These are phyloP conservation scores for Coemansia sp. DNA, from an alignment of 192 early-diverging fungal species.

Conservation along the genomic window DNA sequence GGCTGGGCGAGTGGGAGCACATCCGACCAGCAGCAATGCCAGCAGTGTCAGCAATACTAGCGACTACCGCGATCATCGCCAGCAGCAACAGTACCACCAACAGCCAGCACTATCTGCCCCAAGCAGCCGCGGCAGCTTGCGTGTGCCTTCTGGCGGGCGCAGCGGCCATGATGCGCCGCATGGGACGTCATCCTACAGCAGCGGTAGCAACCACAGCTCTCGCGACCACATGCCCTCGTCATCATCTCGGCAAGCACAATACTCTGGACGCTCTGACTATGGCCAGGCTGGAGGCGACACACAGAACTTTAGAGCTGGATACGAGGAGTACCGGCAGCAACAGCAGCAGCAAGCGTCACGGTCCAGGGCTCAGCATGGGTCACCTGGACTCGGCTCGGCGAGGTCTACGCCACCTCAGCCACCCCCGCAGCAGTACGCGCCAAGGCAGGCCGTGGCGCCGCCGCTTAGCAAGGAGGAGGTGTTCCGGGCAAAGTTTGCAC, in stretches of 20 bases:
- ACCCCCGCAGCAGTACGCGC: constrained; percentile 15
- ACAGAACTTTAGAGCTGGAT: constrained; percentile 40
- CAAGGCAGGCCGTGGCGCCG: constrained; percentile 3
- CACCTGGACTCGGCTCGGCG: background rate
- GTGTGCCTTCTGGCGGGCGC: constrained; percentile 8
- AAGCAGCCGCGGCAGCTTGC: constrained; percentile 18
- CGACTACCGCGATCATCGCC: background rate
- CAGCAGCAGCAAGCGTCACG: constrained; percentile 19
- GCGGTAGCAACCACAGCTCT: constrained; percentile 2
- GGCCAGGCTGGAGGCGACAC: constrained; percentile 7
- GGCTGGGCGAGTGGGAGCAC: background rate
- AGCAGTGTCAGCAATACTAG: constrained; percentile 17
- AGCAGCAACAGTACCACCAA: background rate
- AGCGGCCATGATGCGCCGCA: constrained; percentile 16
- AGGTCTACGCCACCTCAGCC: constrained; percentile 14
- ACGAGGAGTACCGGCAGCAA: constrained; percentile 39
- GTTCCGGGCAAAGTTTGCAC: constrained; percentile 49
- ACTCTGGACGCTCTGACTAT: constrained; percentile 3
- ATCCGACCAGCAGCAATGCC: constrained; percentile 10
- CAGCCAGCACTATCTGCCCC: background rate
- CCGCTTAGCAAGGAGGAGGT: constrained; percentile 39
- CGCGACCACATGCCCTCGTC: background rate
- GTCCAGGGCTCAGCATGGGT: constrained; percentile 19
- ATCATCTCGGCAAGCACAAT: background rate
- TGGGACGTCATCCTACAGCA: background rate